Base-by-base conservation (phyloP, 2,329 filamentous ascomycete species). In the Coniochaeta sp. region DNA sequence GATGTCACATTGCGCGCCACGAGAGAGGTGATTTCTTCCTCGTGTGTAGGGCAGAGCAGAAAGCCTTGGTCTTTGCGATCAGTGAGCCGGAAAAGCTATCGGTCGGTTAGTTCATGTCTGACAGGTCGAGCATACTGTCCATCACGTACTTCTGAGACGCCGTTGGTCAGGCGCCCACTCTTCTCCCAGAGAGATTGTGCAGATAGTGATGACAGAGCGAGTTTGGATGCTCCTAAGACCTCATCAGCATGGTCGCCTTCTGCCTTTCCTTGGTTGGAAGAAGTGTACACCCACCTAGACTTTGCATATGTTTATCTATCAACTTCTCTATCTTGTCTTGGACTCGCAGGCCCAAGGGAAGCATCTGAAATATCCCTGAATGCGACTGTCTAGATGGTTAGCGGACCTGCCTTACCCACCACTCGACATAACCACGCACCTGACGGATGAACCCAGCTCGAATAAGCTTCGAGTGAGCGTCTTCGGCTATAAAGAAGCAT, bases 21-120 rank as follows among this genome's bases (percentile, higher is more conserved):
- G 2, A 99, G 78, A 0, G 82, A 78, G 0, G 95, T 99, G 66
- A 99, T 95, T 71, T 99, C 95, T 72, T 99, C 95, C 70, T 99
- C 95, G 63, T 99, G 95, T 0, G 95, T 99, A 0, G 95, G 95
- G 1, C 92, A 89, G 4, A 99, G 82, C 33, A 99, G 80, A 63
- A 90, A 90, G 4, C 83, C 80, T 0, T 82, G 78, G 7, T 89
- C 84, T 72, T 89, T 95, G 60, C 95, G 85, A 73, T 98, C 95
- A 52, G 81, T 76, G 55, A 98, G 84, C 47, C 84, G 85, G 66
- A 97, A 93, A 22, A 97, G 81, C 87, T 95, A 54, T 33, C 50
- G 59, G 6, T 9, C 24, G 11, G 26, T 52, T 24, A 52, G 26
- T 17, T 12, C 1, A 52, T 17, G 24, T 2, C 3, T 28, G 5